A percentile compares a stretch with the other conserved stretches of the same genome.
phyloP scores from a whole-genome alignment of 768 basidiomycete genomes.

The Termitomyces heimii region DNA sequence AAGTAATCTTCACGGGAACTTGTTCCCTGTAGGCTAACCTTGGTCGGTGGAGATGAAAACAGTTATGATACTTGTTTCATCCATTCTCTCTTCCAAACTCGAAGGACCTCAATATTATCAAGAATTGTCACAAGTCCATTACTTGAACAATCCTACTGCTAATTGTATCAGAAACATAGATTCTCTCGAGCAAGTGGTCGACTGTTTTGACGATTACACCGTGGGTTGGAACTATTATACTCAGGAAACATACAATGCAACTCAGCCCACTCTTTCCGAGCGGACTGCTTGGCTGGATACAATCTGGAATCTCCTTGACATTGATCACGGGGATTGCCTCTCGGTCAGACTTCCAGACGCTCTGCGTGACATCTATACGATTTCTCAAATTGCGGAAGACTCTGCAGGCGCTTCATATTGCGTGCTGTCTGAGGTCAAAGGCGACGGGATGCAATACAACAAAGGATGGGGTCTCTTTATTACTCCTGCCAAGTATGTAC shows the following conservation, averaged over 20 bases:
- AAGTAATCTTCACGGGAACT: background rate
- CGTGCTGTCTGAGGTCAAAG: conserved; percentile 22
- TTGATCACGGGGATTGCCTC: conserved; percentile 24
- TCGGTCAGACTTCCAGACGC: conserved; percentile 21
- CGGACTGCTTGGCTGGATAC: conserved; percentile 22
- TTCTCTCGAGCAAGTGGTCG: conserved; percentile 9
- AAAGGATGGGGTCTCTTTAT: conserved; percentile 33
- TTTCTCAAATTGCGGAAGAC: conserved; percentile 20
- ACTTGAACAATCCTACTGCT: background rate
- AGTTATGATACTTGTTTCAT: background rate
- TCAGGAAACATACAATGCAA: conserved; percentile 20
- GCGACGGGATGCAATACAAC: conserved; percentile 8
- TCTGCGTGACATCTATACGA: conserved; percentile 21
- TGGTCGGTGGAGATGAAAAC: background rate
- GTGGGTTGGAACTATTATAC: conserved; percentile 23
- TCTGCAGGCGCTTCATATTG: conserved; percentile 21
- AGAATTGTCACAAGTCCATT: background rate
- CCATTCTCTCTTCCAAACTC: background rate
- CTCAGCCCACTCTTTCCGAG: conserved; percentile 24
- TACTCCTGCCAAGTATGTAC: conserved; percentile 20
- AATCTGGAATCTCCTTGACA: conserved; percentile 18
- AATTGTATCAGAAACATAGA: background rate
- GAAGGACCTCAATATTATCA: background rate
- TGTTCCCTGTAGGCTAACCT: background rate
- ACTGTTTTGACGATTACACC: conserved; percentile 27